Evolutionary conservation across 2,329 filamentous ascomycete species (phyloP), one percentile per base, ranked within the genome.

Genomic region (Escovopsis weberi): DNA sequence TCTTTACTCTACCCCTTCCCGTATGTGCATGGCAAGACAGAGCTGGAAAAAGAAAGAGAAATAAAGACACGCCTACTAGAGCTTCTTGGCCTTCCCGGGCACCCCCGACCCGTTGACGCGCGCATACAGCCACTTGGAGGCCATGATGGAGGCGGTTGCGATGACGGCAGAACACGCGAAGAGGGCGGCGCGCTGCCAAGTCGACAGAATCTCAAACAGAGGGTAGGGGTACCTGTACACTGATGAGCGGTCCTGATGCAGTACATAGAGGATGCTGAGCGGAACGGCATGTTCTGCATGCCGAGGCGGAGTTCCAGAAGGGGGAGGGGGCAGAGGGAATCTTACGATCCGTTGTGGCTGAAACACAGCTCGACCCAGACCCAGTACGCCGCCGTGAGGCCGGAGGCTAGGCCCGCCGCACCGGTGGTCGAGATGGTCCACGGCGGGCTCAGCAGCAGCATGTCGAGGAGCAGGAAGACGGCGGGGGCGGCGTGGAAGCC

Each of bases 161-260:
- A 84, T 60, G 1, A 72, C 54, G 1, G 84, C 86, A 36, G 83
- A 82, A 15, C 74, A 63, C 1, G 68, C 69, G 51, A 93, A 94
- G 9, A 94, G 65, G 0, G 74, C 62, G 8, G 78, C 64, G 18
- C 88, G 74, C 54, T 86, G 79, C 39, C 65, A 56, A 0, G 77
- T 82, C 40, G 68, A 70, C 36, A 93, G 64, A 37, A 83, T 57
- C 8, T 69, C 78, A 49, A 95, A 89, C 26, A 94, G 71, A 1
- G 88, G 87, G 59, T 95, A 94, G 0, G 87, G 86, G 52, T 94
- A 93, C 68, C 79, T 82, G 41, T 30, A 11, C 7, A 18, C 32
- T 26, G 26, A 23, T 30, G 32, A 2, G 2, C 19, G 26, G n/a
- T n/a, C 12, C n/a, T 30, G 12, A 26, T 7, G 2, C 10, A 30